phyloP scores from a whole-genome alignment of 106 monocot genomes.

The Dioscorea alata region DNA sequence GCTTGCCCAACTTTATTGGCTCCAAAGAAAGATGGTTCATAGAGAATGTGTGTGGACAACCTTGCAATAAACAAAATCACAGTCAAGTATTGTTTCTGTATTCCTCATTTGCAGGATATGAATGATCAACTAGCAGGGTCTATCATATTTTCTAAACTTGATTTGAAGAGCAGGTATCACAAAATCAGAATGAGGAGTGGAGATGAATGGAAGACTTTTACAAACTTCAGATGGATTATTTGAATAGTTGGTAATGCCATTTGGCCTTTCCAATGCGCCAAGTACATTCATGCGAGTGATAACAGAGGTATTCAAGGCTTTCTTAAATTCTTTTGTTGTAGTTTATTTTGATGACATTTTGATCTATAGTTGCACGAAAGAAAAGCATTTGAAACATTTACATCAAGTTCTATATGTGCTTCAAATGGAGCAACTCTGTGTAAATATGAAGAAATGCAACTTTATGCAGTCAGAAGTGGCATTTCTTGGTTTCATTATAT shows the following conservation, averaged over 20 bases:
- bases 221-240: not conserved
- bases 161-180: not conserved
- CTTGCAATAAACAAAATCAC: no score
- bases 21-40: no score
- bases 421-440: no score
- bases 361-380: not conserved
- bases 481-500: no score
- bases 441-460: no score
- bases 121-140: no score
- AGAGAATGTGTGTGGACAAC: no score
- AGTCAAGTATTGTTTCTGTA: no score
- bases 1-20: no score
- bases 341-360: constrained; percentile 3
- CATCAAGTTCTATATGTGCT: no score
- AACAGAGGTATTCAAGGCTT: not conserved
- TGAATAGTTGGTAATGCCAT: constrained; percentile 10
- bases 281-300: not conserved
- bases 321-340: not conserved
- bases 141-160: not conserved
- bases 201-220: constrained; percentile 15
- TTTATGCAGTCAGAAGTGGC: no score
- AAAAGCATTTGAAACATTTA: not conserved
- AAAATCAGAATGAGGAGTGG: constrained; percentile 2
- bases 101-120: no score
- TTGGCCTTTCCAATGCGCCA: constrained; percentile 1